Evolutionary conservation across 345 rosid species (phyloP), one percentile per base, ranked within the genome.

Genomic region (Aegle marmelos): DNA sequence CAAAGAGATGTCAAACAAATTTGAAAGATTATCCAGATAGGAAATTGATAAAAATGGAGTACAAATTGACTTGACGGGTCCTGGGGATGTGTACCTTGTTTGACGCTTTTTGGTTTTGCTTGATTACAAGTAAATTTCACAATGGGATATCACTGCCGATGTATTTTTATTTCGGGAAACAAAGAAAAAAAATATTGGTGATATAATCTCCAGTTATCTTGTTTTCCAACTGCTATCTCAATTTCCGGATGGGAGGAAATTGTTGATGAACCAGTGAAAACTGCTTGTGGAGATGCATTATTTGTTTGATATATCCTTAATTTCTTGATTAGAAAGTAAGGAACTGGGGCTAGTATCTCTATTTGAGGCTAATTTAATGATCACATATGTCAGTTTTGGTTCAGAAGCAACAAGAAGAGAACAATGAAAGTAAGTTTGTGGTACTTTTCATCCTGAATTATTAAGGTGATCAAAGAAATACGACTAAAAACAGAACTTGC

Each of bases 51-150:
- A 37, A 10, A 2, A 37, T 1, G 41, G 41, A 37, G 2, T 37
- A 37, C 41, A 37, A 37, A 37, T 7, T 37, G 41, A 37, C 86
- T 88, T 79, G 87, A 8, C 10, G 41, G 41, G 39, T 67, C 89
- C 98, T 0, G 87, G 86, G 83, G 90, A 91, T 84, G 93, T 93
- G 2, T 86, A 76, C 83, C 88, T 91, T 79, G 9, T 90, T 37
- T 37, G 75, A 31, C 91, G 80, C 74, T 54, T 25, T 19, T 8
- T 37, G 41, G 41, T 37, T 6, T 37, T 0, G 41, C 2, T 37
- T 37, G 41, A 37, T 28, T 50, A 5, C 37, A 54, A 19, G 56
- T 71, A 31, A 71, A n/a, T 71, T 48, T 61, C 16, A 9, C 33
- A 63, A 63, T 30, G 67, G 19, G 67, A 63, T 63, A 30, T 9